Base-by-base conservation (phyloP, 140 eudicot species). In the Stevia rebaudiana region DNA sequence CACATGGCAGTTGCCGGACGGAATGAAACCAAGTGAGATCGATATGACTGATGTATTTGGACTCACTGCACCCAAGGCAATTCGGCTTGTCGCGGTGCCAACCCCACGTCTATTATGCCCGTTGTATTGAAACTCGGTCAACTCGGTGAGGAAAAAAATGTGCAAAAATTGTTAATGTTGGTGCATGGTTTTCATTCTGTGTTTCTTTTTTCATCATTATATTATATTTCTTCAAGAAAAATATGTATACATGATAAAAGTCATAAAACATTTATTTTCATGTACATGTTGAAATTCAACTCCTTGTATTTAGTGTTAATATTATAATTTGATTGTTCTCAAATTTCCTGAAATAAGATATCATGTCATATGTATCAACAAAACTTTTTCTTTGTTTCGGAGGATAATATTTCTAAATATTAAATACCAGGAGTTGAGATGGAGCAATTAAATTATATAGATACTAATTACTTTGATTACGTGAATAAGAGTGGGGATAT, bases 11-110 rank as follows among this genome's bases (percentile, higher is more conserved):
- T 51, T 83, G 66, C 83, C 89, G 0, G 76, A 82, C 16, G 84
- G 89, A 24, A 80, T 83, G 81, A 83, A 83, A 52, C 81, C 89
- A 2, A 67, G 81, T 49, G 89, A 83, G 6, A 37, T 83, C 22
- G 81, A 76, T 18, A 73, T 79, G 89, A 63, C 13, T 3, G 85
- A 83, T 41, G 74, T 83, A 71, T 83, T 79, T 49, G 89, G 89
- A 47, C 81, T 79, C 60, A 79, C 85, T 3, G 85, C 89, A 15
- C 89, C 89, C 10, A 68, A 65, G 22, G 89, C 89, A 35, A 69
- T 17, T 28, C 79, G 81, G 40, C 80, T 83, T 10, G 70, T 65
- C 35, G 89, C 89, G 9, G 85, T 83, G 70, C 89, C 89, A 3
- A 76, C 49, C 2, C 82, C 80, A 31, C 61, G 89, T 63, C 65